phyloP scores from a whole-genome alignment of 2,329 filamentous ascomycete species.

The Lithohypha guttulata region DNA sequence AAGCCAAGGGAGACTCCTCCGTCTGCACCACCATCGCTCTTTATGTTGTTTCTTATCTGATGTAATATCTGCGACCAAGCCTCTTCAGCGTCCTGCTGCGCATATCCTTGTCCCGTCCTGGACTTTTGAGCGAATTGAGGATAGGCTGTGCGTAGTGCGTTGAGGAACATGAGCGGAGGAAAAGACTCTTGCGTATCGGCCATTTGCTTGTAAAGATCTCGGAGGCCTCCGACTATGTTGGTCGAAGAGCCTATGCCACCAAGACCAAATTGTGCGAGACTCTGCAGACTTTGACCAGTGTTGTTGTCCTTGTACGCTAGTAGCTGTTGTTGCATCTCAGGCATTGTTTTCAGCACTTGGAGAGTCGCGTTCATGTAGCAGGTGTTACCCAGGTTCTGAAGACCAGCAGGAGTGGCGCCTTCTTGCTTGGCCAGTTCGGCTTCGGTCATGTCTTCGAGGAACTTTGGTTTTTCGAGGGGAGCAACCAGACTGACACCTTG shows the following conservation, averaged over 20 bases:
- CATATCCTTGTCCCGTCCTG: constrained; percentile 70
- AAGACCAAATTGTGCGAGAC: constrained; percentile 45
- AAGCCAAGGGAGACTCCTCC: constrained; percentile 53
- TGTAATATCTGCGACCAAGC: constrained; percentile 93
- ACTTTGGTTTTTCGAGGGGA: constrained; percentile 73
- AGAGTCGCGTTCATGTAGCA: constrained; percentile 97
- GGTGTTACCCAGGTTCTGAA: constrained; percentile 91
- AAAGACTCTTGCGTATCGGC: constrained; percentile 79
- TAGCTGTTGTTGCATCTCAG: constrained; percentile 77
- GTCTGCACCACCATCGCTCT: constrained; percentile 31
- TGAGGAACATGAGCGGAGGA: constrained; percentile 70
- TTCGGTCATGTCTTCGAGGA: constrained; percentile 95
- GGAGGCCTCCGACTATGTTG: constrained; percentile 67
- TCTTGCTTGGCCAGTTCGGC: constrained; percentile 75
- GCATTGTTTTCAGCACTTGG: constrained; percentile 79
- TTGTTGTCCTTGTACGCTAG: constrained; percentile 44
- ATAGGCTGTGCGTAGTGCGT: constrained; percentile 64
- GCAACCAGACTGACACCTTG: constrained; percentile 46
- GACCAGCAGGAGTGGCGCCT: constrained; percentile 75
- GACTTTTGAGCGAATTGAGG: constrained; percentile 89
- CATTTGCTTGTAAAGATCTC: constrained; percentile 83
- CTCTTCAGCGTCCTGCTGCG: constrained; percentile 98
- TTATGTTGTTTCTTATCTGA: constrained; percentile 68
- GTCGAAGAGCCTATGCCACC: constrained; percentile 48
- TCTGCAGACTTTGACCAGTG: constrained; percentile 28